phyloP scores from a whole-genome alignment of 2,329 filamentous ascomycete genomes.

The Cladophialophora chaetospira region DNA sequence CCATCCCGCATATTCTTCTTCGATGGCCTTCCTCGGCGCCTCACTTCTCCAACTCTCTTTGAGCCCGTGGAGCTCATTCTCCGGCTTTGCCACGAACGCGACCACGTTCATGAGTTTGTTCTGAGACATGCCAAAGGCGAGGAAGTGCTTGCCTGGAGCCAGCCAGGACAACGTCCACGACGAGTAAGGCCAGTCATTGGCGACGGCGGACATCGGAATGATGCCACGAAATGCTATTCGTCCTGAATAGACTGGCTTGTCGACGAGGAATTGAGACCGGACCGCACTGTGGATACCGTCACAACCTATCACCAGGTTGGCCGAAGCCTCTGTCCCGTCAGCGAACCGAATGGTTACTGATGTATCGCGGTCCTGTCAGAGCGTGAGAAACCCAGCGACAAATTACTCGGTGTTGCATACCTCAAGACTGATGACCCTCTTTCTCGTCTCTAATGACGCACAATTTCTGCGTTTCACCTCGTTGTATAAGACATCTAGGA shows the following conservation, averaged over 20 bases:
- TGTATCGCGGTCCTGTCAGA: neutral
- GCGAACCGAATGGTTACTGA: constrained; percentile 3
- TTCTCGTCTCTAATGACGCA: constrained; percentile 1
- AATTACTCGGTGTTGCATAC: neutral
- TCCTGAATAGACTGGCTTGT: constrained; percentile 9
- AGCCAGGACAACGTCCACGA: constrained; percentile 11
- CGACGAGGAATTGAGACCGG: constrained; percentile 8
- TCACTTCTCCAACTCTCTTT: constrained; percentile 13
- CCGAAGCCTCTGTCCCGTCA: constrained; percentile 4
- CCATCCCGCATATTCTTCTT: constrained; percentile 13
- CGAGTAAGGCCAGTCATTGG: constrained; percentile 4
- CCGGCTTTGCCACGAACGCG: constrained; percentile 11
- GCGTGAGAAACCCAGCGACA: neutral
- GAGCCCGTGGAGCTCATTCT: constrained; percentile 8
- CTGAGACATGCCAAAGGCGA: constrained; percentile 11
- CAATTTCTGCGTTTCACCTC: constrained; percentile 2
- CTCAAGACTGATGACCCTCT: constrained; percentile 1
- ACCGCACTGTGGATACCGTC: constrained; percentile 10
- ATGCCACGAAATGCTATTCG: constrained; percentile 3
- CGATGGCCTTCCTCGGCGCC: constrained; percentile 7
- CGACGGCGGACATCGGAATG: constrained; percentile 6
- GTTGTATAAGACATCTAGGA: constrained; percentile 3
- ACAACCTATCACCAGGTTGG: constrained; percentile 9
- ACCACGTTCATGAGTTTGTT: constrained; percentile 12
- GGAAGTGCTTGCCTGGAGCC: constrained; percentile 6